Evolutionary conservation across 2,329 filamentous ascomycete genomes (phyloP).

Genomic region (Fusarium sp.): DNA sequence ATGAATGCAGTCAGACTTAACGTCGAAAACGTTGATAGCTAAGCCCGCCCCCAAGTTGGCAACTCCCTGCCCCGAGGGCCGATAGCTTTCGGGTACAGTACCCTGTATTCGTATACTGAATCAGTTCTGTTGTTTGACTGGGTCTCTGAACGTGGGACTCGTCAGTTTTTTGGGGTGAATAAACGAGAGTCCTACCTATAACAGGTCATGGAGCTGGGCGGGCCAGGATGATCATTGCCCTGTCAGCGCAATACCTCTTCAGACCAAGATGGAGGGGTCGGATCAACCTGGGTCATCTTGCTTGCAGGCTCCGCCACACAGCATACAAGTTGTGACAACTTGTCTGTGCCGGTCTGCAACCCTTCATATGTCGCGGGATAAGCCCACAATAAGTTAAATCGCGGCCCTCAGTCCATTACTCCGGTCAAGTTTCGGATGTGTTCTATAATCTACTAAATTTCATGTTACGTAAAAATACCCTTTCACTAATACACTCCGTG

Average conservation of each 20-base stretch:
- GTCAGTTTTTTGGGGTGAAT: not conserved
- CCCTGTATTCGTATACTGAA: not conserved
- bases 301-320: constrained; percentile 10
- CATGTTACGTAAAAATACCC: constrained; percentile 1
- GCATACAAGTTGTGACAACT: accelerated
- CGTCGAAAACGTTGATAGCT: not conserved
- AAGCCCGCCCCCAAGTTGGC: too few species aligned
- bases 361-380: not conserved
- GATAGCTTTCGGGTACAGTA: not conserved
- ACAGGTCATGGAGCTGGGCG: not conserved
- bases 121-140: not conserved
- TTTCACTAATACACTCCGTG: not conserved
- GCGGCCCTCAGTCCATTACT: not conserved
- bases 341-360: not conserved
- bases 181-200: not conserved
- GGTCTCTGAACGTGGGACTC: not conserved
- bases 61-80: not conserved
- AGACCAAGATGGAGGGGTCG: not conserved
- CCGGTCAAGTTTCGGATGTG: not conserved
- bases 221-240: not conserved
- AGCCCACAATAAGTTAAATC: not conserved
- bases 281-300: not conserved
- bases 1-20: not conserved
- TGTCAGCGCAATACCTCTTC: not conserved
- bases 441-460: too few species aligned